phyloP scores from a whole-genome alignment of 2,329 filamentous ascomycete species.

The Tolypocladium paradoxum region DNA sequence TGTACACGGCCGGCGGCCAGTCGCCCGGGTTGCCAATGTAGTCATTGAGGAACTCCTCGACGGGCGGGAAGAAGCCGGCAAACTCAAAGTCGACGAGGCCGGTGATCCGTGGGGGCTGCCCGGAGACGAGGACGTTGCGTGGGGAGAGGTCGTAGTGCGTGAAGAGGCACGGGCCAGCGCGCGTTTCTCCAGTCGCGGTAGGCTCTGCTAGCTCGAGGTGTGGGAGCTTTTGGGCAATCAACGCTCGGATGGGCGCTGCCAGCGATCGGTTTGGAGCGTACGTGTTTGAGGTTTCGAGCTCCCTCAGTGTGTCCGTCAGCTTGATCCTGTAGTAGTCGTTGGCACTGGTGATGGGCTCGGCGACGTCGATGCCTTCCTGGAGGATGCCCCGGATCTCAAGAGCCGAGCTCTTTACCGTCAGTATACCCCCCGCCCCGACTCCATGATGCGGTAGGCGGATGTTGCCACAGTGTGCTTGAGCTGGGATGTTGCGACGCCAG shows the following conservation, averaged over 20 bases:
- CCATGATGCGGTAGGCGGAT: constrained; percentile 1
- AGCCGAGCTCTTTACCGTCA: background rate
- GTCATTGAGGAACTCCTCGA: constrained; percentile 10
- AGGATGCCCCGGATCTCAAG: constrained; percentile 1
- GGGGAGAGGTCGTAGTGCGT: constrained; percentile 13
- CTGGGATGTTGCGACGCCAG: constrained; percentile 9
- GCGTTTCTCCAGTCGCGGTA: background rate
- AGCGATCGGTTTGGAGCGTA: constrained; percentile 3
- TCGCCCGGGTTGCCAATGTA: constrained; percentile 4
- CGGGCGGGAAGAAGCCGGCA: constrained; percentile 10
- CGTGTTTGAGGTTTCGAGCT: constrained; percentile 1
- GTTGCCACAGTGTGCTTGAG: constrained; percentile 8
- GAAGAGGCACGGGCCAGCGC: constrained; percentile 4
- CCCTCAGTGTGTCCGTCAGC: constrained; percentile 3
- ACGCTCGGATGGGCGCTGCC: background rate
- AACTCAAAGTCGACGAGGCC: constrained; percentile 14
- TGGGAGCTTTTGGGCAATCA: constrained; percentile 4
- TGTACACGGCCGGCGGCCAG: constrained; percentile 5
- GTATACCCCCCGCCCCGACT: background rate
- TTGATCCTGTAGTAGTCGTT: constrained; percentile 5
- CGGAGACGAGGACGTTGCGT: constrained; percentile 10
- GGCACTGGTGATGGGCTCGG: constrained; percentile 4
- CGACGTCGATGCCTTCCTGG: constrained; percentile 4
- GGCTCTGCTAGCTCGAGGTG: constrained; percentile 1
- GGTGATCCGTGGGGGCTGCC: constrained; percentile 6